Conservation (phyloP, 2,329 filamentous ascomycete genomes). For the Trichoderma afroharzianum region DNA sequence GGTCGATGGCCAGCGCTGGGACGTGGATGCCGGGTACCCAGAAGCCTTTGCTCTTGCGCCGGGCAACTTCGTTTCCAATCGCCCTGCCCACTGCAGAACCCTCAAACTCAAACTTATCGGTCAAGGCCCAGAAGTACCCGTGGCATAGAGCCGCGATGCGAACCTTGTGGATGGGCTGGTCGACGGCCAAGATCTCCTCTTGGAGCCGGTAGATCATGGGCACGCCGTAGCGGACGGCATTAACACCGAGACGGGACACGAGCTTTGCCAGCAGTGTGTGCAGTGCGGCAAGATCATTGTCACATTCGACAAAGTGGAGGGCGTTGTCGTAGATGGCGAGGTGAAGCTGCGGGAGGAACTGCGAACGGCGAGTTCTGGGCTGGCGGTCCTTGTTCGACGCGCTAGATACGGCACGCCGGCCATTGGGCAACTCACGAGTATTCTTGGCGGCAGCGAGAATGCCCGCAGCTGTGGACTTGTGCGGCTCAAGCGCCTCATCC, state of each 20-base stretch:
- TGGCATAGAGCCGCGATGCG: conserved; percentile 81
- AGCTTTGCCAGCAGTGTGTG: conserved; percentile 74
- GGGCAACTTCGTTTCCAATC: conserved; percentile 71
- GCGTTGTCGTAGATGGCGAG: conserved; percentile 87
- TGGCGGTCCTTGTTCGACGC: conserved; percentile 59
- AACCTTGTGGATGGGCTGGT: conserved; percentile 67
- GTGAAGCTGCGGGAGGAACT: conserved; percentile 78
- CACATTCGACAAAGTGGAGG: conserved; percentile 66
- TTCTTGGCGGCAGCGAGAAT: conserved; percentile 31
- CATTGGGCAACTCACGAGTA: conserved; percentile 41
- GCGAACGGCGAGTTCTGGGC: conserved; percentile 50
- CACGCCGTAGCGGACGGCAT: conserved; percentile 71
- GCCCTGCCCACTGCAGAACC: conserved; percentile 63
- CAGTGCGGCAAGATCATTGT: conserved; percentile 71
- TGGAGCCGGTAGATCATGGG: conserved; percentile 89
- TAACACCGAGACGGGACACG: conserved; percentile 75
- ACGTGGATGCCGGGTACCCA: conserved; percentile 75
- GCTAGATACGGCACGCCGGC: conserved; percentile 65
- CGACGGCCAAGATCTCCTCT: conserved; percentile 70
- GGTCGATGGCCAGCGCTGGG: conserved; percentile 62
- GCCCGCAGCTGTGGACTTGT: conserved; percentile 34
- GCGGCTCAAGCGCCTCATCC: conserved; percentile 50
- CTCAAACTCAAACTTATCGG: conserved; percentile 74
- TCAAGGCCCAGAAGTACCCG: conserved; percentile 81
- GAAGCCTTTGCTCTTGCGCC: conserved; percentile 68